phyloP scores from a whole-genome alignment of 179 eudicot genomes.

The Beta corolliflora region DNA sequence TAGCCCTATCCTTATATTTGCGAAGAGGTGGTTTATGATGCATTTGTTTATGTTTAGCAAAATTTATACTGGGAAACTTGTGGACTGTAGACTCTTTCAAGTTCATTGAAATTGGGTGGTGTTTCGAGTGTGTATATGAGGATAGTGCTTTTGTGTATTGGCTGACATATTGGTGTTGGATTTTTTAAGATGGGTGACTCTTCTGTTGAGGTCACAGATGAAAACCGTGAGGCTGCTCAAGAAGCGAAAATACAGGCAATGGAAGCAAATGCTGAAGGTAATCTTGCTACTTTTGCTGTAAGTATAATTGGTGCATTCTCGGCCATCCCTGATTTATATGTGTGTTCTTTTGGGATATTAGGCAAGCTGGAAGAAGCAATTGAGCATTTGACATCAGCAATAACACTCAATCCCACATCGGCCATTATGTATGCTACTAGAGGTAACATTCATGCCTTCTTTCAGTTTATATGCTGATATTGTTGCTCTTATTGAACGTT shows the following conservation, averaged over 20 bases:
- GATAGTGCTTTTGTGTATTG: background rate
- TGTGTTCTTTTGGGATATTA: slow-evolving; percentile 26
- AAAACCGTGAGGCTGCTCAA: slow-evolving; percentile 82
- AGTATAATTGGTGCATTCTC: background rate
- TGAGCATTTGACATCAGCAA: slow-evolving; percentile 82
- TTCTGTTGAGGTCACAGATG: slow-evolving; percentile 82
- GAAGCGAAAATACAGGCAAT: slow-evolving; percentile 72
- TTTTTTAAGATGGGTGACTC: slow-evolving; percentile 81
- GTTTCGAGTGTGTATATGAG: background rate
- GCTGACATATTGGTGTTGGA: background rate
- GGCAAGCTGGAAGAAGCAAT: slow-evolving; percentile 87
- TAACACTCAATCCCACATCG: slow-evolving; percentile 80
- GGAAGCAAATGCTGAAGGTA: slow-evolving; percentile 89
- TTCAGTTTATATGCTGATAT: background rate
- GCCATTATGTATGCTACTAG: slow-evolving; percentile 94
- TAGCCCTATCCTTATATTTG: background rate
- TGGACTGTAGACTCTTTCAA: background rate
- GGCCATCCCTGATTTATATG: background rate
- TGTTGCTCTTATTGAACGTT: background rate
- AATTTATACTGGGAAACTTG: background rate
- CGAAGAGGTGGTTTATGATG: slow-evolving; percentile 2
- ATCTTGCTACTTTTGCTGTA: background rate
- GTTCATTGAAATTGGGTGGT: background rate
- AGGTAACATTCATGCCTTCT: slow-evolving; percentile 44
- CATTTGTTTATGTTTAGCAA: background rate